These are phyloP conservation scores for Pseudocercospora fijiensis DNA, from an alignment of 2,329 filamentous ascomycete genomes.

Conservation along the genomic window DNA sequence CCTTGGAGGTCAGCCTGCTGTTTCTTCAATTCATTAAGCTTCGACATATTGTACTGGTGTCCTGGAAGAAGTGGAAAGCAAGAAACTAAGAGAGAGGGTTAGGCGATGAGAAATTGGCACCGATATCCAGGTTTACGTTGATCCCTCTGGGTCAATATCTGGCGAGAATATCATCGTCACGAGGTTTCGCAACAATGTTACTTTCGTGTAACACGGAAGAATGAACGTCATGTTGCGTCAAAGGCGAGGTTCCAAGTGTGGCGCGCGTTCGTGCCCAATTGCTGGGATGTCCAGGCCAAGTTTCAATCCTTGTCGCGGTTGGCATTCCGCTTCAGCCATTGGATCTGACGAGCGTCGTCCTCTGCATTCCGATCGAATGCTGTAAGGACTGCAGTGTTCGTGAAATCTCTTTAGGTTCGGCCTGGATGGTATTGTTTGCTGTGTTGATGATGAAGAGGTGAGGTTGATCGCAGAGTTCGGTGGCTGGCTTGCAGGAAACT, in stretches of 20 bases:
- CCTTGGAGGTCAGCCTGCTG: constrained; percentile 45
- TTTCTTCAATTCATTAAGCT: constrained; percentile 43
- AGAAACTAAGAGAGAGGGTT: background rate
- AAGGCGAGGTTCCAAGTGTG: constrained; percentile 15
- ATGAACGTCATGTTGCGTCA: constrained; percentile 20
- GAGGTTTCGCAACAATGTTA: constrained; percentile 17
- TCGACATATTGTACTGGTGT: constrained; percentile 15
- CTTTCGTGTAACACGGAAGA: background rate
- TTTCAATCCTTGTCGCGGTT: constrained; percentile 14
- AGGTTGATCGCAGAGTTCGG: too few relatives aligned
- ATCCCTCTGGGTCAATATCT: background rate
- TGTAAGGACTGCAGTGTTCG: too few relatives aligned
- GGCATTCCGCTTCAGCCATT: constrained; percentile 6
- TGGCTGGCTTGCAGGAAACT: too few relatives aligned
- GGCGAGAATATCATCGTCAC: background rate
- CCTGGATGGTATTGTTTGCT: too few relatives aligned
- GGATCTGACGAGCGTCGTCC: background rate
- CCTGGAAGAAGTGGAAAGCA: background rate
- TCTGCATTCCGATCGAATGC: background rate
- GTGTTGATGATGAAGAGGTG: background rate
- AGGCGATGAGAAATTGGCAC: background rate
- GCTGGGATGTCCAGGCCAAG: constrained; percentile 7
- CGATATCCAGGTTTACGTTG: constrained; percentile 6
- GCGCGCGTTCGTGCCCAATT: constrained; percentile 9
- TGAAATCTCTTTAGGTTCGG: too few relatives aligned